Conservation (phyloP, 2,329 filamentous ascomycete genomes). For the Dissoconium aciculare region DNA sequence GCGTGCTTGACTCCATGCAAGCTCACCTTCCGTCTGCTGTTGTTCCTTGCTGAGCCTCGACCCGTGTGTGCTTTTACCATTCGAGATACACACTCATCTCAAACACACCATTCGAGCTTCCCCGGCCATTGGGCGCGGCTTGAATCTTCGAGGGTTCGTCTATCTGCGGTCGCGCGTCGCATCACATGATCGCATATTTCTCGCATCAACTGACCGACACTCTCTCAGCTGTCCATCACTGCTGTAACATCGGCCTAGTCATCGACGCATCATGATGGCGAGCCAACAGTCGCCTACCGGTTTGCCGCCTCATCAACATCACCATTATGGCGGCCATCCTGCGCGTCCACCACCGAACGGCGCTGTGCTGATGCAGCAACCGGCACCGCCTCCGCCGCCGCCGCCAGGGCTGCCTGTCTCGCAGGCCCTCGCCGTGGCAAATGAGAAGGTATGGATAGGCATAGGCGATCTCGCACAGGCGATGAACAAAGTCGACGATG, state of each 20-base stretch:
- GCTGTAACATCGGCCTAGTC: too few species aligned
- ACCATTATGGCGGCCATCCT: constrained; percentile 47
- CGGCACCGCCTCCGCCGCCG: constrained; percentile 29
- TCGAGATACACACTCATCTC: too few species aligned
- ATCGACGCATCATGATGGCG: constrained; percentile 22
- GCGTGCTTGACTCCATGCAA: too few species aligned
- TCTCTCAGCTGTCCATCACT: too few species aligned
- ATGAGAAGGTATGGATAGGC: constrained; percentile 82
- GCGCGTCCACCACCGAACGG: constrained; percentile 44
- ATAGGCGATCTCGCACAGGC: constrained; percentile 78
- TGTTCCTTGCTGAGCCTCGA: too few species aligned
- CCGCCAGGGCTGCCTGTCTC: constrained; percentile 48
- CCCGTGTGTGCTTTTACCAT: too few species aligned
- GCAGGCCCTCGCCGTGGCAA: constrained; percentile 62
- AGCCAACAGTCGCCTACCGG: constrained; percentile 63
- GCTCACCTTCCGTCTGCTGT: too few species aligned
- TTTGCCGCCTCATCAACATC: constrained; percentile 46
- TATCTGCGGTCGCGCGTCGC: too few species aligned
- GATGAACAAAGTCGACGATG: constrained; percentile 76
- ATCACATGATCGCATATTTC: constrained; percentile 2
- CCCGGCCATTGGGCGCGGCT: too few species aligned
- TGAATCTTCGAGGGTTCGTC: too few species aligned
- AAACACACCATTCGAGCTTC: too few species aligned
- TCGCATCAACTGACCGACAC: constrained; percentile 1
- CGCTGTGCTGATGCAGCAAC: constrained; percentile 27